Conservation (phyloP, 2,329 filamentous ascomycete genomes). For the Penicillium paneum region DNA sequence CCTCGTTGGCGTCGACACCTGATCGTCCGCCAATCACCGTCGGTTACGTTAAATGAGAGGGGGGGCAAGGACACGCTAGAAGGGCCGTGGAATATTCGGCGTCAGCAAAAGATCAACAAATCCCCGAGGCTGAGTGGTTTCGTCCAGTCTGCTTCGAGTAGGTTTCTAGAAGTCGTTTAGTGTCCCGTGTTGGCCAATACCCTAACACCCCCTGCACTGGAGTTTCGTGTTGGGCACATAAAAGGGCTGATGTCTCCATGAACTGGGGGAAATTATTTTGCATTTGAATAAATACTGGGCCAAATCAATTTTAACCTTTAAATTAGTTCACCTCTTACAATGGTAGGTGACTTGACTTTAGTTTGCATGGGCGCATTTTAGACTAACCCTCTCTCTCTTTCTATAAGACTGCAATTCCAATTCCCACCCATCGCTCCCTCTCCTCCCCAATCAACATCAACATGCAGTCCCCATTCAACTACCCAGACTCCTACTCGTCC, state of each 20-base stretch:
- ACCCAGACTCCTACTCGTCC: conserved; percentile 21
- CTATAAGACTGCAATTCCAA: conserved; percentile 17
- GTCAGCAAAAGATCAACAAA: conserved; percentile 19
- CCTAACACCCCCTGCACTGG: background rate
- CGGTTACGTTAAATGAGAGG: background rate
- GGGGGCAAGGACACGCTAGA: conserved; percentile 16
- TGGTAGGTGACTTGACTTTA: conserved; percentile 14
- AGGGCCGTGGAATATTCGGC: conserved; percentile 21
- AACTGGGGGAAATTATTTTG: background rate
- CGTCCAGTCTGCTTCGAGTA: conserved; percentile 4
- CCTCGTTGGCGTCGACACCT: background rate
- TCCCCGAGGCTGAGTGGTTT: conserved; percentile 22
- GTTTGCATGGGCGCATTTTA: conserved; percentile 4
- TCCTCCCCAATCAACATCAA: conserved; percentile 7
- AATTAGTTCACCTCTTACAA: conserved; percentile 16
- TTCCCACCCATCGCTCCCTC: conserved; percentile 1
- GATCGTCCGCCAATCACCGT: conserved; percentile 2
- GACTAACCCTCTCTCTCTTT: conserved; percentile 5
- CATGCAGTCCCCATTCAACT: conserved; percentile 23
- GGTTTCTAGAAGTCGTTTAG: conserved; percentile 8
- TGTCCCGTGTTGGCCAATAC: conserved; percentile 6
- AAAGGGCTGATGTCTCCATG: conserved; percentile 1
- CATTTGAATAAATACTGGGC: background rate
- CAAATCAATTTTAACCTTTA: background rate
- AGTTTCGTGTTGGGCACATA: conserved; percentile 4